Evolutionary conservation across 2,329 filamentous ascomycete species (phyloP), one percentile per base, ranked within the genome.

Genomic region (Colletotrichum sp.): DNA sequence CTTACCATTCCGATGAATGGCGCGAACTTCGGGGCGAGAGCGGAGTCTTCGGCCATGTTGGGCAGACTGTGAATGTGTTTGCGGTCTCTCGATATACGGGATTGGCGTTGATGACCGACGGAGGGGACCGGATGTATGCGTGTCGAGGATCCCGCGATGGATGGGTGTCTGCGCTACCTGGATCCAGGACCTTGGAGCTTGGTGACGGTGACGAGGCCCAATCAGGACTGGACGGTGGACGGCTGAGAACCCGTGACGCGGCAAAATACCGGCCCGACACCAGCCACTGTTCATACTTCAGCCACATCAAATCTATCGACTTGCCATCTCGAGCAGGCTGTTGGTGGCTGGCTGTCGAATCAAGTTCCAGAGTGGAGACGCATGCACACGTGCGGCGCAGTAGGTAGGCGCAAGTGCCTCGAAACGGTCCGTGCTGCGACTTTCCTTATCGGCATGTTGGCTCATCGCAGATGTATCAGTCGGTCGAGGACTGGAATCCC

Each of bases 1-100:
- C 93, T 86, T 89, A 96, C 94, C 94, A 96, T 95, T 88, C 95
- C 95, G 84, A 96, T 90, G 88, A 96, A 97, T 80, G 94, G 94
- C 87, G 95, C 95, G 84, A 96, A 96, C 87, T 94, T 94, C 80
- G 95, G 95, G 75, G 93, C 88, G 77, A 92, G 86, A 79, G 93
- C 91, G 64, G 90, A 91, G 79, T 90, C 80, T 71, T 83, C 88
- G 75, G 85, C 86, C 90, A 92, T 92, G 77, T 65, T 86, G 81
- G 67, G 78, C 52, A 78, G 32, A 58, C 43, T 48, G 6, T 48
- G 43, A 48, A 21, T 30, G 26, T 55, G n/a, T 64, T 66, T 30
- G 32, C 55, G 64, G 38, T 64, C 43, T 70, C 68, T 78, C 75
- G 70, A 65, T 67, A 62, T 38, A 55, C 55, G 66, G 68, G 75